Base-by-base conservation (phyloP, 2,329 filamentous ascomycete genomes). In the Pseudogymnoascus sp. region DNA sequence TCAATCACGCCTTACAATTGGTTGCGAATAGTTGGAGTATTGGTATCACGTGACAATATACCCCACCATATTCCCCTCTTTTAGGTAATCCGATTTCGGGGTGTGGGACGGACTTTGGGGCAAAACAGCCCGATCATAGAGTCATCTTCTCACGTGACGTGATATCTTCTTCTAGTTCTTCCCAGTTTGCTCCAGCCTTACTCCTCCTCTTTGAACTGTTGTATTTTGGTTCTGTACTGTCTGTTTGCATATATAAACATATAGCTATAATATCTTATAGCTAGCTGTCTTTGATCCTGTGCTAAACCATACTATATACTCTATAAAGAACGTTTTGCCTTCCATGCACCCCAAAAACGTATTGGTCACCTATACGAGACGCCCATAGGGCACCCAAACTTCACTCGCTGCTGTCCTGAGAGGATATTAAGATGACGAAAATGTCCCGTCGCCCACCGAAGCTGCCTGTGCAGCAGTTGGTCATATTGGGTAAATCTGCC, bases 381-480 rank as follows among this genome's bases (percentile, higher is more conserved):
- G 48, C 48, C 27, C 48, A 55, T 18, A 33, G 48, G 48, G 48
- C 48, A 52, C 48, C 29, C 27, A 55, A 33, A 33, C 48, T 33
- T 55, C 48, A 33, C n/a, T 29, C 7, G 29, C 29, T 13, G 48
- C n/a, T 29, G 48, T 55, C 48, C 48, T 33, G 9, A 55, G n/a
- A 29, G 8, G n/a, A 55, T 55, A 33, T 55, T 33, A 45, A 63
- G 42, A 66, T 64, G 60, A 66, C 68, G 61, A 66, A 66, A 64
- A 68, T 65, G 63, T 67, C 67, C 61, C 74, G 73, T 60, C 66
- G 64, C 8, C 64, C 65, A 65, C 82, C 85, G 27, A 89, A 86
- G 78, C 80, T 94, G 79, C 90, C 90, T 0, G 79, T 84, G 42
- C 83, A 86, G 80, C 90, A 95, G 77, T 79, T 95, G 70, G 77